Conservation (phyloP, 331 rosid species). For the Cydonia oblonga region DNA sequence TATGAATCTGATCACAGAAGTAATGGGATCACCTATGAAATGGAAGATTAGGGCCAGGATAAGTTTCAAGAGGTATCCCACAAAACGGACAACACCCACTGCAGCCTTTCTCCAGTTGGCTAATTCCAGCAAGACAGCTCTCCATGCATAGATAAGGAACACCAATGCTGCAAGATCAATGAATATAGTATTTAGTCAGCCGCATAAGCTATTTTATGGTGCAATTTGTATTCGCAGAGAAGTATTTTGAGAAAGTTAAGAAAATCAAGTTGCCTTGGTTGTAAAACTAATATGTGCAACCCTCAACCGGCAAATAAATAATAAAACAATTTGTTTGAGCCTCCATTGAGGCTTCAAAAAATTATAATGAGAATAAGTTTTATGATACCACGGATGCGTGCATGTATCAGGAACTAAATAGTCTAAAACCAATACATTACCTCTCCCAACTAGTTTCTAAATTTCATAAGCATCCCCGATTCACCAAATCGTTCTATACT, state of each 20-base stretch:
- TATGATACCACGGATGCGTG: not conserved
- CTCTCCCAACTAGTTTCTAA: not conserved
- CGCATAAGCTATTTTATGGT: not conserved
- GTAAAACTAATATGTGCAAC: not conserved
- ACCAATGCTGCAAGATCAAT: slow-evolving; percentile 45
- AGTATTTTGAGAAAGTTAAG: not conserved
- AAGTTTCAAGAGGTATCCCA: slow-evolving; percentile 45
- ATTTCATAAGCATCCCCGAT: not conserved
- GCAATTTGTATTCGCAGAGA: not conserved
- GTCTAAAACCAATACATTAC: not conserved
- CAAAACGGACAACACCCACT: slow-evolving; percentile 28
- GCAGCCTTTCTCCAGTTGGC: slow-evolving; percentile 65
- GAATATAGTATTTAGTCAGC: not conserved
- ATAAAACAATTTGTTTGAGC: not conserved
- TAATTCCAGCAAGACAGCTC: slow-evolving; percentile 75
- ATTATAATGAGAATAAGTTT: not conserved
- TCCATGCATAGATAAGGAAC: slow-evolving; percentile 83
- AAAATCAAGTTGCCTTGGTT: not conserved
- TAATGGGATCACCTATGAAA: slow-evolving; percentile 75
- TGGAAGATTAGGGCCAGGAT: slow-evolving; percentile 44
- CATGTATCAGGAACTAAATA: not conserved
- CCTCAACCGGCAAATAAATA: not conserved
- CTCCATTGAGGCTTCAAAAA: not conserved
- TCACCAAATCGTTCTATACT: not conserved
- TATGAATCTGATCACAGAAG: slow-evolving; percentile 38